phyloP scores from a whole-genome alignment of 2,329 filamentous ascomycete species.

The Aspergillus aculeatinus region DNA sequence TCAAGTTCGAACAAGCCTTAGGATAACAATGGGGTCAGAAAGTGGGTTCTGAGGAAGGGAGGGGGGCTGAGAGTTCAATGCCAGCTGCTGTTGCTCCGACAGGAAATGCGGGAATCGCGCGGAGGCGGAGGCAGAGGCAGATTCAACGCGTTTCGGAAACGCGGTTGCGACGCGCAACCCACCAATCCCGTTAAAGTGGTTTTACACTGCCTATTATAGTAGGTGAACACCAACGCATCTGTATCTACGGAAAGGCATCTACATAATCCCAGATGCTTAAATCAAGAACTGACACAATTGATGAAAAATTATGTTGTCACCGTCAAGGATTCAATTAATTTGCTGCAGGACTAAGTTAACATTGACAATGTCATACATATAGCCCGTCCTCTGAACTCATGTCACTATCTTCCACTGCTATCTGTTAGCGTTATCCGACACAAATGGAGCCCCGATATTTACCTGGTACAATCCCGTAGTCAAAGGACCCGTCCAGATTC shows the following conservation, averaged over 20 bases:
- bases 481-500: constrained; percentile 25
- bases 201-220: constrained; percentile 8
- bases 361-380: constrained; percentile 13
- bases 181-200: constrained; percentile 25
- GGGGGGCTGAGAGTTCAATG: constrained; percentile 2
- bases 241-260: no score
- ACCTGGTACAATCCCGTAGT: constrained; percentile 25
- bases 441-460: not conserved
- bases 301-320: not conserved
- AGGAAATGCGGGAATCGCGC: constrained; percentile 13
- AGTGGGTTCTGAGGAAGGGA: constrained; percentile 14
- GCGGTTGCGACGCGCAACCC: constrained; percentile 25
- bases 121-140: constrained; percentile 12
- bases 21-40: not conserved
- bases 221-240: not conserved
- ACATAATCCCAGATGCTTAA: no score
- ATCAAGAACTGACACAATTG: no score
- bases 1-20: constrained; percentile 1
- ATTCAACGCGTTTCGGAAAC: constrained; percentile 19
- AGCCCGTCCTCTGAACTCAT: constrained; percentile 18
- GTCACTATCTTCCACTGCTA: constrained; percentile 26
- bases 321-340: not conserved
- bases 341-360: not conserved
- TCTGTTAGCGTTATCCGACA: constrained; percentile 10
- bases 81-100: constrained; percentile 1